Conservation (phyloP, 2,329 filamentous ascomycete genomes). For the Penicillium concentricum region DNA sequence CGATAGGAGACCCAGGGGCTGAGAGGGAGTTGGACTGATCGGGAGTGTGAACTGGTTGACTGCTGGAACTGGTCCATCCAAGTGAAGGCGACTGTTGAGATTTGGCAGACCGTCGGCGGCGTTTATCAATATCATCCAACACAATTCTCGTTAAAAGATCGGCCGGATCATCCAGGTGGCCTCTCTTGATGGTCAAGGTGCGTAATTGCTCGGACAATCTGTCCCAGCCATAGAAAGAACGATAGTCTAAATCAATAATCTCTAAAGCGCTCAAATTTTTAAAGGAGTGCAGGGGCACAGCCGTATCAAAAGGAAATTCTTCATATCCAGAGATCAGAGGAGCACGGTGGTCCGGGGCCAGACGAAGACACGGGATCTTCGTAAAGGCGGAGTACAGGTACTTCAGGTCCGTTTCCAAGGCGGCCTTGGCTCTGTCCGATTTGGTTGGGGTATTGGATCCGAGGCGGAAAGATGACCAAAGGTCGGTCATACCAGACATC, state of each 20-base stretch:
- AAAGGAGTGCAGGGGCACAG: conserved; percentile 93
- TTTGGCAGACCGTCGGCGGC: conserved; percentile 84
- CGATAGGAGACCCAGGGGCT: conserved; percentile 64
- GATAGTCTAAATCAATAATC: conserved; percentile 91
- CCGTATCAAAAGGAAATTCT: conserved; percentile 96
- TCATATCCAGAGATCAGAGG: conserved; percentile 89
- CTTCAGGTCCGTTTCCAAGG: conserved; percentile 81
- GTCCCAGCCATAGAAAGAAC: conserved; percentile 98
- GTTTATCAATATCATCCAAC: conserved; percentile 91
- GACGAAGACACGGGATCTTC: conserved; percentile 87
- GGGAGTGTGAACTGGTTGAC: conserved; percentile 60
- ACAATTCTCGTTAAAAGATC: conserved; percentile 92
- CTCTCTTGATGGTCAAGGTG: conserved; percentile 83
- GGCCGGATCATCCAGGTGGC: conserved; percentile 81
- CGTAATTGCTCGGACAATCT: conserved; percentile 86
- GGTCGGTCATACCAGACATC: conserved; percentile 91
- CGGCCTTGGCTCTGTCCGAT: conserved; percentile 84
- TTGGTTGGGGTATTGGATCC: conserved; percentile 75
- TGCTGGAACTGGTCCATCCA: conserved; percentile 62
- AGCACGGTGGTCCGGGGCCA: conserved; percentile 91
- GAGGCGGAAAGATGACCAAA: conserved; percentile 87
- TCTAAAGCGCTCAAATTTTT: conserved; percentile 95
- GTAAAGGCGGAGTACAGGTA: conserved; percentile 98
- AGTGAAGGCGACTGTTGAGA: conserved; percentile 75
- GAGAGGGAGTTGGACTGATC: conserved; percentile 66